Evolutionary conservation across 306 rosid genomes (phyloP).

Genomic region (Citrullus mucosospermus): DNA sequence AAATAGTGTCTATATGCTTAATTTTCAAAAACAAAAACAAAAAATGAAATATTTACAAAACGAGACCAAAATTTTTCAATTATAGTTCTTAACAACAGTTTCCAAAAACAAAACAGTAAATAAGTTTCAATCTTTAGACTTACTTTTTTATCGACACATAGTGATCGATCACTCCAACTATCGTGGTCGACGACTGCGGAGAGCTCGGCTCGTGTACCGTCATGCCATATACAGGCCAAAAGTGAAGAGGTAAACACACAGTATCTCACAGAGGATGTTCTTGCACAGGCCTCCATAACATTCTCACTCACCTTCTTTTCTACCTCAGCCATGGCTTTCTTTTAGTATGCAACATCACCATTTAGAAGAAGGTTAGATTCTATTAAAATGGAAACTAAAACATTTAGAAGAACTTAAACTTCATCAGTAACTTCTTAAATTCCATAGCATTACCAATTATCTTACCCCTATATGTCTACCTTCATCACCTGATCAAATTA

Average conservation of each 20-base stretch:
- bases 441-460: background rate
- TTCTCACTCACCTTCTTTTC: constrained; percentile 60
- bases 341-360: background rate
- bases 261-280: constrained; percentile 45
- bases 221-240: constrained; percentile 63
- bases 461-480: no score
- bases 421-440: background rate
- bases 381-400: background rate
- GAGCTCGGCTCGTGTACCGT: constrained; percentile 11
- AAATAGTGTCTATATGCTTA: no score
- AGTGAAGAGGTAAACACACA: constrained; percentile 87
- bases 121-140: background rate
- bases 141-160: constrained; percentile 63
- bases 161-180: constrained; percentile 58
- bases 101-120: background rate
- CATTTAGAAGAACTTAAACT: background rate
- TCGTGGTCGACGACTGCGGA: constrained; percentile 32
- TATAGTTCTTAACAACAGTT: background rate
- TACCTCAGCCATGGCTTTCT: constrained; percentile 83
- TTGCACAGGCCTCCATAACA: constrained; percentile 79
- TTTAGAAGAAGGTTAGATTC: background rate
- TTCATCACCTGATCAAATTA: no score
- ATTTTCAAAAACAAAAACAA: no score
- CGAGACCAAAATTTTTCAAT: background rate
- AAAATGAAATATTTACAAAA: no score